Evolutionary conservation across 345 rosid genomes (phyloP).

Genomic region (Carallia pectinifolia): DNA sequence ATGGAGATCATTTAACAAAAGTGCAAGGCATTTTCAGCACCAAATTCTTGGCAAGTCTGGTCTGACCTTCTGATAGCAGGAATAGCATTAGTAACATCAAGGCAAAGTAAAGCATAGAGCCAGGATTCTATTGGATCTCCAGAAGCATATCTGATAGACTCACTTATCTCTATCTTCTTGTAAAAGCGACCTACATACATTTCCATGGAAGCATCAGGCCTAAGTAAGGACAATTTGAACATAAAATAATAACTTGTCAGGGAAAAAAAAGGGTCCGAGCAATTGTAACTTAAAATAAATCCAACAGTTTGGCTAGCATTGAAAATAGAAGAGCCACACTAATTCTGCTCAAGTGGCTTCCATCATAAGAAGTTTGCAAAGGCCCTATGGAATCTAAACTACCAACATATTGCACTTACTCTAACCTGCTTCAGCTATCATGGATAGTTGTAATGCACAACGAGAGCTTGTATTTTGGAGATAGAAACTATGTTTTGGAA

Average conservation of each 20-base stretch:
- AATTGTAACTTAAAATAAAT: neutral
- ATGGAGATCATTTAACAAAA: neutral
- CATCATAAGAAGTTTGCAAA: neutral
- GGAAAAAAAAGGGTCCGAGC: neutral
- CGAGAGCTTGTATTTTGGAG: neutral
- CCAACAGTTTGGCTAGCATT: neutral
- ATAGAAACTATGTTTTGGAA: neutral
- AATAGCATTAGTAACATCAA: constrained; percentile 68
- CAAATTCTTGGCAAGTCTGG: constrained; percentile 2
- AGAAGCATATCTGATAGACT: constrained; percentile 90
- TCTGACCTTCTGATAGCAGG: constrained; percentile 70
- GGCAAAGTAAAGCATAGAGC: constrained; percentile 87
- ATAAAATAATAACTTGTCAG: too few relatives aligned
- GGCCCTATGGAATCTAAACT: neutral
- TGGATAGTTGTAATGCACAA: neutral
- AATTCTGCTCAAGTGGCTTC: neutral
- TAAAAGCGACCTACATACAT: constrained; percentile 68
- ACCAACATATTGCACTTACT: neutral
- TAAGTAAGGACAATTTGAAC: neutral
- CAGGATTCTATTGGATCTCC: constrained; percentile 97
- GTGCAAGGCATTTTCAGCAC: neutral
- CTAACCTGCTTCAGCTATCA: neutral
- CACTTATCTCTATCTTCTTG: constrained; percentile 84
- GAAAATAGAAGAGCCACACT: neutral
- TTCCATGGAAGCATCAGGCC: neutral